Evolutionary conservation across 306 rosid genomes (phyloP).

Genomic region (Rosa rugosa): DNA sequence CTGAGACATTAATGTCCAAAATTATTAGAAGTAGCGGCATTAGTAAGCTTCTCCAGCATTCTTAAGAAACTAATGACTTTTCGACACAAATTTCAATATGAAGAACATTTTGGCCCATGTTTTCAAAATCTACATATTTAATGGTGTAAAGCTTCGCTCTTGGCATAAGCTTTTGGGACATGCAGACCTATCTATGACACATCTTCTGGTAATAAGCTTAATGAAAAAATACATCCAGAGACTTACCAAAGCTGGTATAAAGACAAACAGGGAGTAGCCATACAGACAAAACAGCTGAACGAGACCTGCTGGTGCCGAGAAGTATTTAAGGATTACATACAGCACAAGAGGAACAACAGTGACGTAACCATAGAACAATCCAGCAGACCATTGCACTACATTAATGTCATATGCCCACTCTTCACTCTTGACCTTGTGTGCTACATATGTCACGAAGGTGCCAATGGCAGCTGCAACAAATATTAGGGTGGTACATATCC

Average conservation of each 20-base stretch:
- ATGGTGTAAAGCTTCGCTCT: background rate
- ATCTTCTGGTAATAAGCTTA: background rate
- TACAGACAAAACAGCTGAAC: constrained; percentile 90
- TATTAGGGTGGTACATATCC: constrained; percentile 96
- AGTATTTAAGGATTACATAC: constrained; percentile 80
- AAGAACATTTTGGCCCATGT: background rate
- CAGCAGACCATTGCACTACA: constrained; percentile 93
- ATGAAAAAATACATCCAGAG: constrained; percentile 12
- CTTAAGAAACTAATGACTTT: background rate
- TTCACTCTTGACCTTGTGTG: constrained; percentile 75
- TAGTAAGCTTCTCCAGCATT: background rate
- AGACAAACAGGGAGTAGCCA: constrained; percentile 88
- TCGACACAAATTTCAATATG: too few species aligned
- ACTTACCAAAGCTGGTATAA: constrained; percentile 92
- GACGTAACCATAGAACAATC: constrained; percentile 92
- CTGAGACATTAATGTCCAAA: background rate
- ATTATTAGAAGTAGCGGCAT: background rate
- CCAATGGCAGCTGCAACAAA: constrained; percentile 95
- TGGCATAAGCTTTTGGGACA: background rate
- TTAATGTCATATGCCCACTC: constrained; percentile 94
- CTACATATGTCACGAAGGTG: constrained; percentile 83
- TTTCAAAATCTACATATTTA: background rate
- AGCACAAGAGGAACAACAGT: constrained; percentile 74
- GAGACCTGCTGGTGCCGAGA: constrained; percentile 89
- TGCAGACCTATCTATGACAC: background rate